A percentile compares a stretch with the other conserved stretches of the same genome.
phyloP scores from a whole-genome alignment of 495 filamentous ascomycete species.

The Penicillium longicatenatum region DNA sequence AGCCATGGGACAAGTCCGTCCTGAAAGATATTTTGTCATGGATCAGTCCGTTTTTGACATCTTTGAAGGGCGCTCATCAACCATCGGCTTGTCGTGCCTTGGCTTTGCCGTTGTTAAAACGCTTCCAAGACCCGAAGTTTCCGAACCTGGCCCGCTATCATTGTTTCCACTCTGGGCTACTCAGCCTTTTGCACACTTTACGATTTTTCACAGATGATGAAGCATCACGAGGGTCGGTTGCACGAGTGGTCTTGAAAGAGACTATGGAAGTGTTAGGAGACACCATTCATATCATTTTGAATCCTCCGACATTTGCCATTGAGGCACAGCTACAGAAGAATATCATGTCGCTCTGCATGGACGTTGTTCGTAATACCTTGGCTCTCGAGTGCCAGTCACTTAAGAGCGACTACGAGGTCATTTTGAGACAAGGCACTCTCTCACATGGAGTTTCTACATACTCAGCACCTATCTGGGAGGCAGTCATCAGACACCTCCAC shows the following conservation, averaged over 20 bases:
- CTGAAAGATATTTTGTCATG: slow-evolving; percentile 67
- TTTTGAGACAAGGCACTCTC: slow-evolving; percentile 59
- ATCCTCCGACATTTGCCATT: slow-evolving; percentile 42
- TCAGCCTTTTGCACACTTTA: slow-evolving; percentile 52
- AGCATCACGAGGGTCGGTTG: slow-evolving; percentile 50
- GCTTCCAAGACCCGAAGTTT: slow-evolving; percentile 56
- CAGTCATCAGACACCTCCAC: slow-evolving; percentile 67
- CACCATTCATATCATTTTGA: slow-evolving; percentile 48
- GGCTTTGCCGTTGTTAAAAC: slow-evolving; percentile 66
- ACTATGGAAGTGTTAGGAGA: slow-evolving; percentile 53
- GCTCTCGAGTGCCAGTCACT: slow-evolving; percentile 75
- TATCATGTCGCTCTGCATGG: slow-evolving; percentile 49
- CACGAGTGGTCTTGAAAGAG: slow-evolving; percentile 54
- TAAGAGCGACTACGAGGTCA: slow-evolving; percentile 67
- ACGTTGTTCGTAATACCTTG: slow-evolving; percentile 70
- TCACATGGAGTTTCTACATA: slow-evolving; percentile 67
- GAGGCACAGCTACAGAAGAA: slow-evolving; percentile 39
- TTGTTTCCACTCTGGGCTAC: slow-evolving; percentile 55
- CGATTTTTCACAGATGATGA: slow-evolving; percentile 54
- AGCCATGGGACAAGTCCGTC: slow-evolving; percentile 55
- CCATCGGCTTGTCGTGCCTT: slow-evolving; percentile 72
- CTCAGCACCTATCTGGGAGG: slow-evolving; percentile 73
- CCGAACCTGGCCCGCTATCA: slow-evolving; percentile 45
- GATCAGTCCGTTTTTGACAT: slow-evolving; percentile 73
- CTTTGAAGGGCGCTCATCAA: slow-evolving; percentile 68